Conservation (phyloP, 441 rosid species). For the Gossypium aridum region DNA sequence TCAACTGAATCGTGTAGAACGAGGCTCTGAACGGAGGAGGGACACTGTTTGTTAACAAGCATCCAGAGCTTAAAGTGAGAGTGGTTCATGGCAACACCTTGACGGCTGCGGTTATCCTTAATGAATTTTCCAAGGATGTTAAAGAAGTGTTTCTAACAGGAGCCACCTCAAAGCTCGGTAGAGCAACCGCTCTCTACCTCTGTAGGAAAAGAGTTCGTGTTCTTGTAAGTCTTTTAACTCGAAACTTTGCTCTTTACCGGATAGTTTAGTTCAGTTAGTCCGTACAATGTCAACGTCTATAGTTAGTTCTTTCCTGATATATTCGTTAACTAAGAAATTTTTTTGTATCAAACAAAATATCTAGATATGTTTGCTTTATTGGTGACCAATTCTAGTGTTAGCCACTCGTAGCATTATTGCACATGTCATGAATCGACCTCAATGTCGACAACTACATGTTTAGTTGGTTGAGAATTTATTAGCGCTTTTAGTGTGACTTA, state of each 20-base stretch:
- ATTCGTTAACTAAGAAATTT: background rate
- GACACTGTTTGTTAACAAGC: slow-evolving; percentile 75
- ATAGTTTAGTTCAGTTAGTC: background rate
- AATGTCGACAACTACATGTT: background rate
- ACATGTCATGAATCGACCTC: too few species aligned
- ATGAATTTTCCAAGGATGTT: slow-evolving; percentile 62
- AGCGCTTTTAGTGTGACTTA: background rate
- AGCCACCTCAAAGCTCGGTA: slow-evolving; percentile 95
- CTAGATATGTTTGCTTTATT: background rate
- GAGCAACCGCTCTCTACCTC: slow-evolving; percentile 93
- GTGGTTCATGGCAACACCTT: slow-evolving; percentile 95
- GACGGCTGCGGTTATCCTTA: slow-evolving; percentile 87
- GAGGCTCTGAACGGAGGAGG: slow-evolving; percentile 97
- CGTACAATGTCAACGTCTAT: background rate
- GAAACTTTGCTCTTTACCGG: background rate
- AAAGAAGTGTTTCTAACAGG: slow-evolving; percentile 85
- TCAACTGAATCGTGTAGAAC: slow-evolving; percentile 36
- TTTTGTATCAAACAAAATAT: background rate
- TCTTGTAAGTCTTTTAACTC: slow-evolving; percentile 44
- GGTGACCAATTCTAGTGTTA: background rate
- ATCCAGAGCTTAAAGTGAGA: slow-evolving; percentile 61
- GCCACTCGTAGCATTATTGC: background rate
- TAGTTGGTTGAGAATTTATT: background rate
- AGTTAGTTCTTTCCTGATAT: background rate
- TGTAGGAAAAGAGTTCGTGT: slow-evolving; percentile 67